Conservation (phyloP, 1,284 basidiomycete species). For the Cryptococcus sp. region DNA sequence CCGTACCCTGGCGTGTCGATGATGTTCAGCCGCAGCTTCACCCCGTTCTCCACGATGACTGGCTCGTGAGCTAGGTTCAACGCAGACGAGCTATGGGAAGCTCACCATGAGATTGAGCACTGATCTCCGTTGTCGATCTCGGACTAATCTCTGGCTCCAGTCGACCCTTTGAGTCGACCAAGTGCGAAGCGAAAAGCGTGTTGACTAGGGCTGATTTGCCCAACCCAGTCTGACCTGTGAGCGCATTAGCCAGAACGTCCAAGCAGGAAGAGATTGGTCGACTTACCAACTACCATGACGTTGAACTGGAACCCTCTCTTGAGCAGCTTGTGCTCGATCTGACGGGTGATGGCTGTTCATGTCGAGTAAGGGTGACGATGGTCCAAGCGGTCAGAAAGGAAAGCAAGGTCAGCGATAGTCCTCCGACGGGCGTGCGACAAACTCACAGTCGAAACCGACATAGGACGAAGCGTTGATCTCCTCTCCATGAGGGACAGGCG, state of each 20-base stretch:
- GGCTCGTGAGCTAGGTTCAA: background rate
- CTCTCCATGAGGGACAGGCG: slow-evolving; percentile 20
- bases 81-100: background rate
- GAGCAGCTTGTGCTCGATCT: slow-evolving; percentile 98
- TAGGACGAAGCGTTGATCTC: slow-evolving; percentile 83
- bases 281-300: slow-evolving; percentile 84
- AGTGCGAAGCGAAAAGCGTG: slow-evolving; percentile 96
- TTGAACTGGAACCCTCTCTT: slow-evolving; percentile 99
- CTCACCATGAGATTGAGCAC: slow-evolving; percentile 90
- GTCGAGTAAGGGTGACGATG: background rate
- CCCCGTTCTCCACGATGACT: slow-evolving; percentile 96
- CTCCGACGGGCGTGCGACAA: background rate
- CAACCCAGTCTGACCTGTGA: slow-evolving; percentile 87
- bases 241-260: slow-evolving; percentile 2
- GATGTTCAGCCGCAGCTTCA: slow-evolving; percentile 91
- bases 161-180: slow-evolving; percentile 96
- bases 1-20: slow-evolving; percentile 99
- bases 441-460: slow-evolving; percentile 77
- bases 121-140: slow-evolving; percentile 93
- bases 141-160: slow-evolving; percentile 79
- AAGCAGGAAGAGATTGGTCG: background rate
- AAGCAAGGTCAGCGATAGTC: background rate
- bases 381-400: background rate
- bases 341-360: slow-evolving; percentile 69
- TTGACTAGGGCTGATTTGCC: slow-evolving; percentile 99